A percentile compares a stretch with the other conserved stretches of the same genome.
Evolutionary conservation across 2,329 filamentous ascomycete species (phyloP).

Genomic region (Aspergillus ochraceoroseus): DNA sequence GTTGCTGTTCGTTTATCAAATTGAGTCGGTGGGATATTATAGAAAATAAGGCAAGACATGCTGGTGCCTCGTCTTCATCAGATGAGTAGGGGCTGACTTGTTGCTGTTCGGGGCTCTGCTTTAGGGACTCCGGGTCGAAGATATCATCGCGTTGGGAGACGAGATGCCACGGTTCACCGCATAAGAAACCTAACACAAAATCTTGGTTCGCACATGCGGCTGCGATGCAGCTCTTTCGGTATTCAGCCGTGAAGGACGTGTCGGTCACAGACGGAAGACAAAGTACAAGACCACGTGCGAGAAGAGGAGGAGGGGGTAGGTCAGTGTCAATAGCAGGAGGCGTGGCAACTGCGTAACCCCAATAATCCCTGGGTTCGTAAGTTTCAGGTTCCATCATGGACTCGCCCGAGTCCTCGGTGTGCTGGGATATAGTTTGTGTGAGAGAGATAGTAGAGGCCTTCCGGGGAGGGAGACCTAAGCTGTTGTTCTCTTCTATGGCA

Average conservation of each 20-base stretch:
- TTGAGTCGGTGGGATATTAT: slow-evolving; percentile 15
- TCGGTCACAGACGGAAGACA: slow-evolving; percentile 33
- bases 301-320: slow-evolving; percentile 32
- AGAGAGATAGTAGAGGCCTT: slow-evolving; percentile 43
- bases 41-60: slow-evolving; percentile 20
- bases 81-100: slow-evolving; percentile 18
- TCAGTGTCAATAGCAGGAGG: slow-evolving; percentile 21
- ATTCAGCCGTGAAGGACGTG: slow-evolving; percentile 32
- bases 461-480: slow-evolving; percentile 26
- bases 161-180: slow-evolving; percentile 35
- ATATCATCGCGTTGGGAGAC: slow-evolving; percentile 29
- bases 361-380: slow-evolving; percentile 14
- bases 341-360: slow-evolving; percentile 14
- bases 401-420: slow-evolving; percentile 31
- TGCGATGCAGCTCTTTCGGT: slow-evolving; percentile 35
- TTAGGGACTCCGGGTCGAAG: slow-evolving; percentile 22
- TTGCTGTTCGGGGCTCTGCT: slow-evolving; percentile 13
- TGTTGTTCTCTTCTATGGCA: slow-evolving; percentile 16
- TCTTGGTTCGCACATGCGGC: slow-evolving; percentile 39
- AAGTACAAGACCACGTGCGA: slow-evolving; percentile 36
- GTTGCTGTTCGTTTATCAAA: slow-evolving; percentile 14
- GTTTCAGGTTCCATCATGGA: slow-evolving; percentile 12
- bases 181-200: slow-evolving; percentile 39
- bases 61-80: slow-evolving; percentile 15
- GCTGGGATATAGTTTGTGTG: slow-evolving; percentile 38